Conservation (phyloP, 1,284 basidiomycete species). For the Amylostereum chailletii region DNA sequence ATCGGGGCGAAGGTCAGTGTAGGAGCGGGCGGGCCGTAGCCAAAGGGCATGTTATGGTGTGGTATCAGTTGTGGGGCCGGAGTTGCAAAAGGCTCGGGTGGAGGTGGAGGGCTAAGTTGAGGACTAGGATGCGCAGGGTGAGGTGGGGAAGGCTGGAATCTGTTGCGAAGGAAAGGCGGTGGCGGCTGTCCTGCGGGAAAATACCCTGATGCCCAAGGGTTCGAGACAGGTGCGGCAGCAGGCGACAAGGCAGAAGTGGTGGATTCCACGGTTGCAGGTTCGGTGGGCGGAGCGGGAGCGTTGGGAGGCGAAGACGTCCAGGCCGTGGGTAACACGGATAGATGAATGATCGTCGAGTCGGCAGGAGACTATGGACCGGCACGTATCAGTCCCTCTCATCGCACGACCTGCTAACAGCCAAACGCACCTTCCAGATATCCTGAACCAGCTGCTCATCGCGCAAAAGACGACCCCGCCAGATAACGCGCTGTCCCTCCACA, state of each 20-base stretch:
- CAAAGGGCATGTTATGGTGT: too few relatives aligned
- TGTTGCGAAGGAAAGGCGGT: neutral
- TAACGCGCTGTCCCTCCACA: slow-evolving; percentile 61
- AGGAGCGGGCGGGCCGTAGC: neutral
- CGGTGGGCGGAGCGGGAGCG: slow-evolving; percentile 8
- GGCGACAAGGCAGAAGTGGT: neutral
- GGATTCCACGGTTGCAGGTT: neutral
- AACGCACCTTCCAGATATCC: slow-evolving; percentile 60
- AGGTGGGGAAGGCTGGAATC: too few relatives aligned
- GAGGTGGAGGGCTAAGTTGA: too few relatives aligned
- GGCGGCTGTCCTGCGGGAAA: neutral
- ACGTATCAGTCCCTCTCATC: neutral
- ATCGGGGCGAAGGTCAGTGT: neutral
- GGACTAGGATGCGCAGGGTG: too few relatives aligned
- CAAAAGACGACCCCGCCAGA: slow-evolving; percentile 65
- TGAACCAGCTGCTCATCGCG: slow-evolving; percentile 55
- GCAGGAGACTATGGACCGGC: slow-evolving; percentile 34
- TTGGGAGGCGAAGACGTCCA: slow-evolving; percentile 50
- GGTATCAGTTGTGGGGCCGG: too few relatives aligned
- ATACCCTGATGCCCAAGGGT: neutral
- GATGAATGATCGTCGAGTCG: slow-evolving; percentile 56
- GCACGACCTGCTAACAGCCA: neutral
- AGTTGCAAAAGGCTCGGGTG: too few relatives aligned
- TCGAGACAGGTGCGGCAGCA: neutral
- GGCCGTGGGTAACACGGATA: slow-evolving; percentile 68